phyloP scores from a whole-genome alignment of 208 protist genomes.

The Novymonas esmeraldas region DNA sequence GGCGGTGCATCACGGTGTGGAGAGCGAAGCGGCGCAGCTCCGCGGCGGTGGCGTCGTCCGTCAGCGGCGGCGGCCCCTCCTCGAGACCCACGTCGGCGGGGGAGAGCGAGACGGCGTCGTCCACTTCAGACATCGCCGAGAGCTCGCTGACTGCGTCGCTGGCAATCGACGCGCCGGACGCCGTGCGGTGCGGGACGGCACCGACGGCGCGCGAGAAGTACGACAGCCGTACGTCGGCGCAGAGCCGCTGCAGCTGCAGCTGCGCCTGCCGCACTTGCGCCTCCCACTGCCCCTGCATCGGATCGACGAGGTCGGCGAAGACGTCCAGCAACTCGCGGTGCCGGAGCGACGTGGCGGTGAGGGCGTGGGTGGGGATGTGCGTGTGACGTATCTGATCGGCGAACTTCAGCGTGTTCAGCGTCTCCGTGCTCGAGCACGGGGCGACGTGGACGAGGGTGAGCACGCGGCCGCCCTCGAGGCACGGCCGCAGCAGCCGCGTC shows the following conservation, averaged over 20 bases:
- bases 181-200: not conserved
- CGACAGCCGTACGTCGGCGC: constrained; percentile 76
- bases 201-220: constrained; percentile 42
- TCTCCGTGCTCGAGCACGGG: constrained; percentile 68
- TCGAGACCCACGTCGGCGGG: constrained; percentile 24
- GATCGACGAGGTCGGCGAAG: constrained; percentile 82
- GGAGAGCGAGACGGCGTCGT: constrained; percentile 21
- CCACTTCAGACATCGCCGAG: constrained; percentile 20
- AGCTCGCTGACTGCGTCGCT: constrained; percentile 33
- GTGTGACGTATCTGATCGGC: constrained; percentile 86
- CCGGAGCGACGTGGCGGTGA: constrained; percentile 45
- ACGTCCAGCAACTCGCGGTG: constrained; percentile 58
- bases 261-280: constrained; percentile 41
- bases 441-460: constrained; percentile 83
- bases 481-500: constrained; percentile 88
- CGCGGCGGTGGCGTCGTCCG: constrained; percentile 11
- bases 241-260: constrained; percentile 63
- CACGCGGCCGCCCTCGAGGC: constrained; percentile 80
- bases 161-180: constrained; percentile 6
- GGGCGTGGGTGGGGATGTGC: constrained; percentile 63
- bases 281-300: constrained; percentile 56
- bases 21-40: constrained; percentile 38
- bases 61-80: constrained; percentile 26
- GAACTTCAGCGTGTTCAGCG: constrained; percentile 80
- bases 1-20: constrained; percentile 31